phyloP scores from a whole-genome alignment of 2,329 filamentous ascomycete genomes.

The Xylariaceae sp. region DNA sequence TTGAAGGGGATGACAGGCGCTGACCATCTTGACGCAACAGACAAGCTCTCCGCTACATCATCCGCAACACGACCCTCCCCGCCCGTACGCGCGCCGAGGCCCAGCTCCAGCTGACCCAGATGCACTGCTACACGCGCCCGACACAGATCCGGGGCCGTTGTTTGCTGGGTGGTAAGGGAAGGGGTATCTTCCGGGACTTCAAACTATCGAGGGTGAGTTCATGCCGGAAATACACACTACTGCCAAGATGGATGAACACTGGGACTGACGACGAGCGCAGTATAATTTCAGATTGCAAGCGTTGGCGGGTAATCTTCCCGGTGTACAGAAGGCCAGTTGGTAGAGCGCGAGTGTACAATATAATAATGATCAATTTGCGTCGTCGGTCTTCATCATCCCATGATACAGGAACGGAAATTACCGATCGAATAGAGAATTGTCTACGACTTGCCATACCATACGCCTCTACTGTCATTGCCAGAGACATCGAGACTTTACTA shows the following conservation, averaged over 20 bases:
- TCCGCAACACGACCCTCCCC: conserved; percentile 85
- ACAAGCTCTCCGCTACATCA: conserved; percentile 88
- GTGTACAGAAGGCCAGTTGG: conserved; percentile 96
- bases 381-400: too few relatives aligned
- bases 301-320: conserved; percentile 76
- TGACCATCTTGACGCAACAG: conserved; percentile 46
- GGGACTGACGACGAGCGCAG: conserved; percentile 44
- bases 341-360: conserved; percentile 43
- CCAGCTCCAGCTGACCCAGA: conserved; percentile 86
- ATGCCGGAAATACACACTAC: background rate
- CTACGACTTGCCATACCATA: too few relatives aligned
- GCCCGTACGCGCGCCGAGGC: conserved; percentile 80
- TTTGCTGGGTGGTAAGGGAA: conserved; percentile 81
- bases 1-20: background rate
- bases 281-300: conserved; percentile 92
- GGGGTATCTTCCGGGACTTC: conserved; percentile 90
- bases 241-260: background rate
- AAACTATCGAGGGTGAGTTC: conserved; percentile 49
- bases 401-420: too few relatives aligned
- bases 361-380: conserved; percentile 8
- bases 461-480: background rate
- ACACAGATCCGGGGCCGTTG: conserved; percentile 95
- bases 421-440: too few relatives aligned
- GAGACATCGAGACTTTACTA: background rate
- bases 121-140: conserved; percentile 91